Percentiles rank a stretch among this genome's conserved stretches.
Evolutionary conservation across 2,329 filamentous ascomycete genomes (phyloP).

Genomic region (Helotiales sp.): DNA sequence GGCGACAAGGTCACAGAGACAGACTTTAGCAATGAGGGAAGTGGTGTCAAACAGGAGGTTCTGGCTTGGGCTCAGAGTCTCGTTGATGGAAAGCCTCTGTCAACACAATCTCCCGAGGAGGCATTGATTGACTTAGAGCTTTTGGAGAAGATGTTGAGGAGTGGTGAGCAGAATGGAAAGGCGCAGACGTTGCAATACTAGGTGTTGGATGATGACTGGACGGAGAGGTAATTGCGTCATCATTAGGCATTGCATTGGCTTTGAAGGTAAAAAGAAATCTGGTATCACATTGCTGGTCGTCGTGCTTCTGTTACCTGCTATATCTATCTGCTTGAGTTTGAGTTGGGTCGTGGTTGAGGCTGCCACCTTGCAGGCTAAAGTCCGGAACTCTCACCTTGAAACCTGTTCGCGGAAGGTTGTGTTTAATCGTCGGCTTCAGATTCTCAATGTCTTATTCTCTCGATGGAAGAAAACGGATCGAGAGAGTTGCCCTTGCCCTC

Average conservation of each 20-base stretch:
- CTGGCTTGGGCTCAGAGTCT: constrained; percentile 41
- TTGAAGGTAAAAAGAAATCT: neutral
- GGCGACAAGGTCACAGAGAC: constrained; percentile 31
- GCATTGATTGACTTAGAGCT: constrained; percentile 24
- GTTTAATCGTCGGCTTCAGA: no score
- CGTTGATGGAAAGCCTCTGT: constrained; percentile 32
- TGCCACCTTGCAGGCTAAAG: no score
- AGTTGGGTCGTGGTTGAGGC: no score
- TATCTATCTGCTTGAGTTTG: no score
- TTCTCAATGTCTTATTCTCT: no score
- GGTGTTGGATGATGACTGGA: neutral
- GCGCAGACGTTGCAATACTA: constrained; percentile 16
- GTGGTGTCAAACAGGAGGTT: constrained; percentile 42
- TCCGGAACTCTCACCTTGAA: no score
- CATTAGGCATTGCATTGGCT: neutral
- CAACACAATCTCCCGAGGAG: constrained; percentile 25
- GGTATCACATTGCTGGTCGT: neutral
- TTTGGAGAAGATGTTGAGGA: constrained; percentile 24
- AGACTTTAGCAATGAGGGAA: constrained; percentile 41
- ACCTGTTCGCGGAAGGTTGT: no score
- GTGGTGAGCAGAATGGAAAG: constrained; percentile 20
- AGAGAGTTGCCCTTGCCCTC: no score
- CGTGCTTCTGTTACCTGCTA: no score
- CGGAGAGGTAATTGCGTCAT: neutral
- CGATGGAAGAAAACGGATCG: no score